Conservation (phyloP, 306 rosid species). For the Cercis canadensis region DNA sequence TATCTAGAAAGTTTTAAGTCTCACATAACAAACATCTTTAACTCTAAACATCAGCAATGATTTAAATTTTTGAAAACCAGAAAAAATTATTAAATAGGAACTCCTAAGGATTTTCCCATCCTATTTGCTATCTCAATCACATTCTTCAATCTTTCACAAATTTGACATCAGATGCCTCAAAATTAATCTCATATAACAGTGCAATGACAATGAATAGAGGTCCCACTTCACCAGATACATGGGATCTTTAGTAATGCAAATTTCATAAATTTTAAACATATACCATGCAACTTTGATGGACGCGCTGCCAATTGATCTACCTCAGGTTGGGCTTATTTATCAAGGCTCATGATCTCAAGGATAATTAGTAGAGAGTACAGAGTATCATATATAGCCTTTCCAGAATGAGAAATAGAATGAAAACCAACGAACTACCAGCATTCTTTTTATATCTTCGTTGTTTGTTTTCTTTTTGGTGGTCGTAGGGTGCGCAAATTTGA, state of each 20-base stretch:
- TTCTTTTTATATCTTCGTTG: neutral
- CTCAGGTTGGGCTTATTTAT: slow-evolving; percentile 4
- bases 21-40: neutral
- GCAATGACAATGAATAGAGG: neutral
- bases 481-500: slow-evolving; percentile 22
- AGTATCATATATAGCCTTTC: neutral
- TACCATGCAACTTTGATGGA: neutral
- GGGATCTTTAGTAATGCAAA: neutral
- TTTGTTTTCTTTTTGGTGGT: neutral
- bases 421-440: slow-evolving; percentile 2
- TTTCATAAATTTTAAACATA: neutral
- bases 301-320: too few relatives aligned
- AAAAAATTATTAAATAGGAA: slow-evolving; percentile 5
- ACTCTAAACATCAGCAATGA: neutral
- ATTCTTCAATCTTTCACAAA: slow-evolving; percentile 9
- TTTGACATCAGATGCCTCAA: slow-evolving; percentile 4
- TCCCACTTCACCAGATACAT: neutral
- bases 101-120: neutral
- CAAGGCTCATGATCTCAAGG: neutral
- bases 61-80: neutral
- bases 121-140: neutral
- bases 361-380: neutral
- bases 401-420: neutral
- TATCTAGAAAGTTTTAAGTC: neutral
- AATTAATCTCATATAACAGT: neutral